A percentile compares a stretch with the other conserved stretches of the same genome.
Conservation (phyloP, 2,329 filamentous ascomycete genomes). For the Fusarium xyrophilum region DNA sequence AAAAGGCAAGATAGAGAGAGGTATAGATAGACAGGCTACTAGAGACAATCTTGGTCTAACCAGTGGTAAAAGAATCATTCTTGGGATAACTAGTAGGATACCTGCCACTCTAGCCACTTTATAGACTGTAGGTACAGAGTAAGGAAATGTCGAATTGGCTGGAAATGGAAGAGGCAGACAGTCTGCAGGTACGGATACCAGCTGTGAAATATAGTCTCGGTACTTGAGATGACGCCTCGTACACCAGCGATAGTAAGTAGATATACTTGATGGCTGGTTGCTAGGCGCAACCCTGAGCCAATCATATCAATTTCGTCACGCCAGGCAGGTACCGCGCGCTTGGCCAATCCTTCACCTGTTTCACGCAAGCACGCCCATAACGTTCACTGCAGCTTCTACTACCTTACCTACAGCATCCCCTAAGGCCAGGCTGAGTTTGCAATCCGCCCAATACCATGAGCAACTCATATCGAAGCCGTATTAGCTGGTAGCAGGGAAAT, state of each 20-base stretch:
- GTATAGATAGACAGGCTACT: neutral
- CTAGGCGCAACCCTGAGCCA: conserved; percentile 30
- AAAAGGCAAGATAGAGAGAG: neutral
- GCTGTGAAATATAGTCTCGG: neutral
- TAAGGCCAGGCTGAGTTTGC: conserved; percentile 26
- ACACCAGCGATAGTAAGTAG: neutral
- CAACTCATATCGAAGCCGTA: conserved; percentile 28
- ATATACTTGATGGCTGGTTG: conserved; percentile 35
- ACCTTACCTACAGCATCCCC: conserved; percentile 14
- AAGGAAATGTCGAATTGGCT: neutral
- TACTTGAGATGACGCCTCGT: neutral
- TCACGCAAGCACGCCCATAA: conserved; percentile 18
- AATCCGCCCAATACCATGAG: conserved; percentile 33
- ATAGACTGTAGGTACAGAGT: neutral
- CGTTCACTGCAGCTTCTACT: conserved; percentile 14
- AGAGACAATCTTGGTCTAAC: neutral
- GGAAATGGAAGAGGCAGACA: neutral
- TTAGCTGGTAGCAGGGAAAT: conserved; percentile 37
- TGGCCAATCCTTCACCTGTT: conserved; percentile 31
- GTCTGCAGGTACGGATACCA: conserved; percentile 2
- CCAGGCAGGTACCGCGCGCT: conserved; percentile 36
- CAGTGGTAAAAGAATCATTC: neutral
- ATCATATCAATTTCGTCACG: neutral
- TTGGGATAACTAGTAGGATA: neutral
- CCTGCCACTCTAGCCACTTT: neutral